Evolutionary conservation across 2,329 filamentous ascomycete species (phyloP).

Genomic region (Pestalotiopsis fici): DNA sequence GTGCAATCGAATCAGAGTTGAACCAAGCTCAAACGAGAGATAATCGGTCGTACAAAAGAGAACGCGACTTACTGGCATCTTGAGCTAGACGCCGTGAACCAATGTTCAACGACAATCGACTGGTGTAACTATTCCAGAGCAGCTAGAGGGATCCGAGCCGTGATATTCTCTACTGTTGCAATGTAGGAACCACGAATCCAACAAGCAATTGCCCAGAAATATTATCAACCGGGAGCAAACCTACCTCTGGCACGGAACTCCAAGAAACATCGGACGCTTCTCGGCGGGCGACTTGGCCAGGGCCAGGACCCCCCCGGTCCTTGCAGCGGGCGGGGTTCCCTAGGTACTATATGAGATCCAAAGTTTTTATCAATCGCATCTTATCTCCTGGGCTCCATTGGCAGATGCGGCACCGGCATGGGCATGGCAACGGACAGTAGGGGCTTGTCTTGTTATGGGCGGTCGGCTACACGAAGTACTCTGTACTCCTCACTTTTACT

Average conservation of each 20-base stretch:
- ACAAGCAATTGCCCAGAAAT: background rate
- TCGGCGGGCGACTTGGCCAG: background rate
- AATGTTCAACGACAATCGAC: too few relatives aligned
- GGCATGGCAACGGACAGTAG: background rate
- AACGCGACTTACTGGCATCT: background rate
- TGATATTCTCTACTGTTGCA: too few relatives aligned
- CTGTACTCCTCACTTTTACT: too few relatives aligned
- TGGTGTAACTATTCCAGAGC: too few relatives aligned
- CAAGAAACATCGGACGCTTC: background rate
- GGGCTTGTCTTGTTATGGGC: background rate
- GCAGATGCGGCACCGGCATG: background rate
- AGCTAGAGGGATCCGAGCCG: rapidly evolving
- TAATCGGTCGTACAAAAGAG: background rate
- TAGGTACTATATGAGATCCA: background rate
- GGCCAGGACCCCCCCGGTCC: background rate
- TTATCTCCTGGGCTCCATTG: background rate
- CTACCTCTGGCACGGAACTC: background rate
- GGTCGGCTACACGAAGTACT: too few relatives aligned
- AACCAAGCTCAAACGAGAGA: background rate
- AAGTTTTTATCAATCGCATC: background rate
- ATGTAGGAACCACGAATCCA: background rate
- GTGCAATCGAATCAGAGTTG: background rate
- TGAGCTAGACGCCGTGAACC: background rate
- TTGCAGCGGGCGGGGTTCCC: background rate
- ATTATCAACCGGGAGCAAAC: too few relatives aligned